Evolutionary conservation across 2,329 filamentous ascomycete species (phyloP), one percentile per base, ranked within the genome.

Genomic region (Botryotinia convoluta): DNA sequence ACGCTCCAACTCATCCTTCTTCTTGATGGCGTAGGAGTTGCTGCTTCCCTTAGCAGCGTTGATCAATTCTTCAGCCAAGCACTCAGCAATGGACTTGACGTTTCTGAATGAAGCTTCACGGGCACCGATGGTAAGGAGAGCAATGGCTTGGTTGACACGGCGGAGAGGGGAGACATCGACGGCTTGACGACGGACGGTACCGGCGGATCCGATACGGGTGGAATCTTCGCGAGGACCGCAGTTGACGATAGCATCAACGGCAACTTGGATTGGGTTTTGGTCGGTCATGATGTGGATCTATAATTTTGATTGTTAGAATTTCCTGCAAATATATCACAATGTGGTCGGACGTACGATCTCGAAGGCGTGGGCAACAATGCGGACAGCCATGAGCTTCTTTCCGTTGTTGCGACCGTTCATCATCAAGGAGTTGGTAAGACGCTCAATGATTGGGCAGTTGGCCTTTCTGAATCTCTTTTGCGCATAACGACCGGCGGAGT

Each of bases 361-460:
- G 87, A 99, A 99, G 82, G 95, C 87, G 90, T 99, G 96, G 81
- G 95, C 95, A 83, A 99, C 95, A 82, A 99, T 99, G 87, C 96
- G 94, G 86, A 98, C 95, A 84, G 96, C 97, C 95, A 97, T 98
- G 84, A 98, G 92, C 94, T 99, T 99, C 93, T 99, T 99, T 87
- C 96, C 96, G 93, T 98, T 99, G 93, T 99, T 99, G 88, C 96
- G 96, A 87, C 96, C 96, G 92, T 99, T 97, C 95, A 98, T 98
- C 97, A 99, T 99, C 85, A 99, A 92, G 75, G 96, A 98, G 93
- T 99, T 99, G 90, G 96, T 99, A 82, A 99, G 92, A 86, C 96
- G 95, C 93, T 99, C 96, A 85, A 99, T 98, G 92, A 99, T 98
- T 83, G 96, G 96, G 93, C 96, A 99, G 91, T 98, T 97, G 85